These are phyloP conservation scores for Coemansia sp. DNA, from an alignment of 192 early-diverging fungal genomes.

Conservation along the genomic window DNA sequence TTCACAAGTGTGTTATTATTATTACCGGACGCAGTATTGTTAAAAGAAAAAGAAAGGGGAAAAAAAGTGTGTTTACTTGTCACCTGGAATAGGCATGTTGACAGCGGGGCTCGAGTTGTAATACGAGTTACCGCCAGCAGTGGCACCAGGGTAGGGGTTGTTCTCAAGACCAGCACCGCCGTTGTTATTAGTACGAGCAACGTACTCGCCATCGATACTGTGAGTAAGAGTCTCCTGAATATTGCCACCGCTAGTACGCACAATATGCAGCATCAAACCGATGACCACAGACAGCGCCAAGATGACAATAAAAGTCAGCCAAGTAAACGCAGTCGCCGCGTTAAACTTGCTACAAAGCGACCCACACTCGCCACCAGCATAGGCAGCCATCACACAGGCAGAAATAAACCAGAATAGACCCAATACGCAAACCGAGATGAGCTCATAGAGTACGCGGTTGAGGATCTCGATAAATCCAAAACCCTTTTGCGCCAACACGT, in stretches of 20 bases:
- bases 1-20: not conserved
- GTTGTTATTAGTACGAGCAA: not conserved
- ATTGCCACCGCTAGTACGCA: conserved; percentile 30
- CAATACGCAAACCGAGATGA: conserved; percentile 13
- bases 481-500: conserved; percentile 18
- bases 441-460: conserved; percentile 36
- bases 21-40: conserved; percentile 1
- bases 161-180: conserved; percentile 22
- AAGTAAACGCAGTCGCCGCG: conserved; percentile 45
- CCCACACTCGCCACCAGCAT: conserved; percentile 24
- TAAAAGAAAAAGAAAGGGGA: conserved; percentile 18
- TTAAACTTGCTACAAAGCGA: conserved; percentile 35
- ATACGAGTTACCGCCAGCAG: conserved; percentile 27
- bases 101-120: conserved; percentile 43
- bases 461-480: conserved; percentile 14
- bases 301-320: conserved; percentile 40
- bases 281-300: conserved; percentile 16
- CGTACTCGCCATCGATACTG: conserved; percentile 26
- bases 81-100: conserved; percentile 37
- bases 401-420: conserved; percentile 39
- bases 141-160: conserved; percentile 23
- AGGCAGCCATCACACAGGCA: conserved; percentile 45
- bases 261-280: conserved; percentile 23
- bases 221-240: conserved; percentile 23
- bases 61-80: conserved; percentile 9